These are phyloP conservation scores for Calonectria pseudoreteaudii DNA, from an alignment of 2,329 filamentous ascomycete species.

Conservation along the genomic window DNA sequence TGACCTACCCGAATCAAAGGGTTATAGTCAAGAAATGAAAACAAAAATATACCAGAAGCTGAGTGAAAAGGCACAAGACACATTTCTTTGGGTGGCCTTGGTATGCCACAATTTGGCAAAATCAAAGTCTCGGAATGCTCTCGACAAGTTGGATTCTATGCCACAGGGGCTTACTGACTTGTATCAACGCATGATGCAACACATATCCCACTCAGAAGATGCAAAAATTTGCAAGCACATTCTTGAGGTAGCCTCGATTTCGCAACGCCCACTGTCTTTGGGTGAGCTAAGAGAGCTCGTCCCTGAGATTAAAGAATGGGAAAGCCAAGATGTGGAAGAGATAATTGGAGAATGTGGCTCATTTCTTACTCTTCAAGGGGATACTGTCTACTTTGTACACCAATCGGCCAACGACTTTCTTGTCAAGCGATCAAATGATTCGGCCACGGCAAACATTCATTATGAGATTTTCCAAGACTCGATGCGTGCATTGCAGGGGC, in stretches of 20 bases:
- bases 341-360: no score
- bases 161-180: conserved; percentile 50
- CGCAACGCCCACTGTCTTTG: conserved; percentile 50
- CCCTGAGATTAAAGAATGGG: no score
- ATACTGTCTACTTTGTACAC: no score
- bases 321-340: no score
- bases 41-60: conserved; percentile 33
- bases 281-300: no score
- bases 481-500: background rate
- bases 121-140: background rate
- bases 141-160: conserved; percentile 39
- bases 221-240: conserved; percentile 47
- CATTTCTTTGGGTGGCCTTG: conserved; percentile 45
- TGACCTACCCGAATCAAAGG: background rate
- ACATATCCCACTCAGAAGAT: conserved; percentile 46
- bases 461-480: no score
- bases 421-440: no score
- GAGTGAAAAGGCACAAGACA: conserved; percentile 49
- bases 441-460: no score
- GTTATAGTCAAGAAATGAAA: conserved; percentile 1
- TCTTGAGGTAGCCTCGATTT: conserved; percentile 45
- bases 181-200: conserved; percentile 53
- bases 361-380: no score
- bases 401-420: no score
- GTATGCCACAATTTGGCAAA: conserved; percentile 32